Percentiles rank a stretch among this genome's conserved stretches.
Evolutionary conservation across 768 basidiomycete species (phyloP).

Genomic region (Russula compacta): DNA sequence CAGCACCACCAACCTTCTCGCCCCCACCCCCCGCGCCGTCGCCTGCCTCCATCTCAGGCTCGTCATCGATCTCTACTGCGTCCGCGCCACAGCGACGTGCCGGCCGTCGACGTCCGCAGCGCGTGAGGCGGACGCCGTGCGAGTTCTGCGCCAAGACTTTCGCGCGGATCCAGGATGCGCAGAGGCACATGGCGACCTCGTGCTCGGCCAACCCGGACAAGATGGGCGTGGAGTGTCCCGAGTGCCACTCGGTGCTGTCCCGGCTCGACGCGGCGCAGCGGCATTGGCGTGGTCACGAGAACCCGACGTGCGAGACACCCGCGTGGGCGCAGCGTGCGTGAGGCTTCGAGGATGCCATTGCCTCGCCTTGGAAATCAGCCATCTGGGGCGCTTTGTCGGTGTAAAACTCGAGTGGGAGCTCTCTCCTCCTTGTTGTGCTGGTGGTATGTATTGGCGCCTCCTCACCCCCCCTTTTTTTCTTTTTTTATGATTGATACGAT

Average conservation of each 20-base stretch:
- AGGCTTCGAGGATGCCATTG: not conserved
- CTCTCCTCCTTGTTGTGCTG: too few species aligned
- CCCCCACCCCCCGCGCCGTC: not conserved
- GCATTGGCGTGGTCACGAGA: constrained; percentile 14
- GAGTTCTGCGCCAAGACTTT: constrained; percentile 1
- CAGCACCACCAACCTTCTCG: not conserved
- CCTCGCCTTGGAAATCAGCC: too few species aligned
- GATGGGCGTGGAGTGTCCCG: not conserved
- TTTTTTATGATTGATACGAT: not conserved
- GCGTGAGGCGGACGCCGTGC: not conserved
- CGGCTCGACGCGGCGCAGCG: constrained; percentile 12
- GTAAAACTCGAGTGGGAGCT: too few species aligned
- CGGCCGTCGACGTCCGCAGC: not conserved
- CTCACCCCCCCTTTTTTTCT: not conserved
- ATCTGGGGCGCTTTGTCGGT: too few species aligned
- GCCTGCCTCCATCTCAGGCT: not conserved
- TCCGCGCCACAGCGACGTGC: not conserved
- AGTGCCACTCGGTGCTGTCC: constrained; percentile 9
- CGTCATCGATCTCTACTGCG: not conserved
- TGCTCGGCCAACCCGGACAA: constrained; percentile 1
- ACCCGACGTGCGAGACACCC: not conserved
- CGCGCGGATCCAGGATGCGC: constrained; percentile 11
- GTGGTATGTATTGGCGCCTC: too few species aligned
- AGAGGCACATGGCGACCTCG: constrained; percentile 1
- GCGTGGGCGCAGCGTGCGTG: not conserved